A percentile compares a stretch with the other conserved stretches of the same genome.
Conservation (phyloP, 129 eudicot genomes). For the Daucus carota region DH1_v3.0 NC_030381.2:34799001-34799500, state of each 20-base stretch:
- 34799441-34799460: not conserved
- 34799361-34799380: slow-evolving; percentile 58
- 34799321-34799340: slow-evolving; percentile 62
- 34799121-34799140: slow-evolving; percentile 1
- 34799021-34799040: not conserved
- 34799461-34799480: not conserved
- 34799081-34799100: not conserved
- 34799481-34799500: not conserved
- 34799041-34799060: not conserved
- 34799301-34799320: slow-evolving; percentile 54
- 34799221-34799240: slow-evolving; percentile 24
- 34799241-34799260: slow-evolving; percentile 19
- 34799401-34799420: too few relatives aligned
- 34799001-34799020: not conserved
- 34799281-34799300: slow-evolving; percentile 62
- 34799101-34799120: slow-evolving; percentile 4
- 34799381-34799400: slow-evolving; percentile 10
- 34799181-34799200: slow-evolving; percentile 34
- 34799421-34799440: too few relatives aligned
- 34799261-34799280: slow-evolving; percentile 74
- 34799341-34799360: slow-evolving; percentile 83
- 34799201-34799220: slow-evolving; percentile 48
- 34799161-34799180: slow-evolving; percentile 9
- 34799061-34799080: not conserved
- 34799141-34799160: not conserved